Evolutionary conservation across 2,329 filamentous ascomycete genomes (phyloP).

Genomic region (Fusarium caatingaense): DNA sequence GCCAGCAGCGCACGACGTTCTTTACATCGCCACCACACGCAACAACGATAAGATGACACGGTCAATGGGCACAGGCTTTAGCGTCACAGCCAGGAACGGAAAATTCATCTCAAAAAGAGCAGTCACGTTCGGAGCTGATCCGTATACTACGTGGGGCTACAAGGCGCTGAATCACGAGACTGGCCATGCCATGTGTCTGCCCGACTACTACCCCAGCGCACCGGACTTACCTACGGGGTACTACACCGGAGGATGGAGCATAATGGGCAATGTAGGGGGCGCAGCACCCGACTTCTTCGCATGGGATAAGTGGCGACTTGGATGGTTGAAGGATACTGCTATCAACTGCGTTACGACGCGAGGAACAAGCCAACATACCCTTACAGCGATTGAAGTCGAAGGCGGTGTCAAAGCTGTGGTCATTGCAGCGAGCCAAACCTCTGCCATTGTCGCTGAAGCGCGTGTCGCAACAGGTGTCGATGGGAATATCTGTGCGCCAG

Average conservation of each 20-base stretch:
- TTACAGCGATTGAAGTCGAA: conserved; percentile 17
- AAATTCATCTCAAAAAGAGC: conserved; percentile 39
- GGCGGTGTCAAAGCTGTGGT: conserved; percentile 31
- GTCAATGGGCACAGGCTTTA: conserved; percentile 16
- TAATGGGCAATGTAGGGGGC: conserved; percentile 52
- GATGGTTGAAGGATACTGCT: conserved; percentile 51
- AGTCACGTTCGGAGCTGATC: conserved; percentile 50
- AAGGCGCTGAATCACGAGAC: conserved; percentile 54
- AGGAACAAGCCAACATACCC: conserved; percentile 45
- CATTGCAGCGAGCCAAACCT: conserved; percentile 16
- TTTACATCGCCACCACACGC: conserved; percentile 30
- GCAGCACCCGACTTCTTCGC: conserved; percentile 52
- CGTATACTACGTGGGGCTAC: conserved; percentile 48
- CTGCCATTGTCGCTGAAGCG: conserved; percentile 50
- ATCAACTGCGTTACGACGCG: conserved; percentile 48
- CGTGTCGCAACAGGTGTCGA: conserved; percentile 46
- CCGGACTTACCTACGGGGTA: conserved; percentile 37
- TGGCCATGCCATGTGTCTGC: conserved; percentile 54
- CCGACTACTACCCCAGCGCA: conserved; percentile 51
- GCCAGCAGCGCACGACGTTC: conserved; percentile 21
- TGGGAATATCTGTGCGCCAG: conserved; percentile 45
- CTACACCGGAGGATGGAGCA: conserved; percentile 53
- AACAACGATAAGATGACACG: conserved; percentile 10
- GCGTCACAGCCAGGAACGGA: background rate
- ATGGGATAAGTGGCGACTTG: conserved; percentile 55